Base-by-base conservation (phyloP, 192 early-diverging fungal genomes). In the Diversispora epigaea region DNA sequence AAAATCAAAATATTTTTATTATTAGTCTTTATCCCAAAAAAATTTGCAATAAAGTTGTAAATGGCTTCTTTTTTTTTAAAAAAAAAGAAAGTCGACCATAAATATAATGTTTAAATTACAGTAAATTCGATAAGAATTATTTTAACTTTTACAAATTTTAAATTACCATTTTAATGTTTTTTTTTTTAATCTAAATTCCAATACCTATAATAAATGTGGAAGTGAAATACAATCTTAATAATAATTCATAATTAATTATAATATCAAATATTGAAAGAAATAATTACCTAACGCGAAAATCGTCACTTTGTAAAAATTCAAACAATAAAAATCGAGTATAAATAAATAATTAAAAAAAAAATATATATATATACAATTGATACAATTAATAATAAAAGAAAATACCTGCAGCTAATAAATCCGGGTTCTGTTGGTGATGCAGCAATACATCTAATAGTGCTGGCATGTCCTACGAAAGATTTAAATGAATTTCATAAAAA, bases 351-450 rank as follows among this genome's bases (percentile, higher is more conserved):
- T 14, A 56, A 67, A 45, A 43, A 67, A 5, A 0, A 45, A 17
- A n/a, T 45, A 8, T 19, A n/a, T 54, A 50, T 68, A 68, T 11
- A 7, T 10, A 64, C 14, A 43, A 64, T 40, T 2, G 11, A 43
- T 64, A 4, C 12, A 43, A 64, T 41, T 32, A 41, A 64, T 7
- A 64, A 43, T 43, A 22, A 25, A 63, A 44, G 4, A 64, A n/a
- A 25, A 32, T 81, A 85, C 84, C 88, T 86, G 79, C 88, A 87
- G 12, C 80, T 86, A 32, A 91, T 82, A 49, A 91, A 76, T 3
- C 83, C 89, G 32, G 84, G 77, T 76, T 89, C 91, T 8, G 81
- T 77, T 6, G 90, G 89, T 0, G 89, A 91, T 0, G 91, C 82
- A 3, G 87, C 84, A 9, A 92, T 70, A 58, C 86, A 85, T 41